phyloP scores from a whole-genome alignment of 148 eudicot species.

The Spergularia bocconei region DNA sequence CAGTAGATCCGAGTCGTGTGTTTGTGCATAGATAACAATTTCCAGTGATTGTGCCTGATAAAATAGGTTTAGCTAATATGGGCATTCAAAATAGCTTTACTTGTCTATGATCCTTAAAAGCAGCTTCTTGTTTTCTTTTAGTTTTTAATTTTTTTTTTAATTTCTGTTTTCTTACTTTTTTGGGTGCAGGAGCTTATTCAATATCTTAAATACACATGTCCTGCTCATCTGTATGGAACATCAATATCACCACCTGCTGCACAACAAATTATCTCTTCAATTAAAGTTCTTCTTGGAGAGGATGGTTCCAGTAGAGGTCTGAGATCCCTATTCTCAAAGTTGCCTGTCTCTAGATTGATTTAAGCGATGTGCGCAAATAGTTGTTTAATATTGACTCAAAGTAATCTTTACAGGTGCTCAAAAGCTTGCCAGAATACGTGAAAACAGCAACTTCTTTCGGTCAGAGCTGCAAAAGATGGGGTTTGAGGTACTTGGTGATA shows the following conservation, averaged over 20 bases:
- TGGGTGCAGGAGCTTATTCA: conserved; percentile 66
- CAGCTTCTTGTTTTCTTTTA: neutral
- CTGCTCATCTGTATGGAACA: conserved; percentile 91
- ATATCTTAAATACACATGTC: conserved; percentile 68
- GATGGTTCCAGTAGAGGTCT: conserved; percentile 96
- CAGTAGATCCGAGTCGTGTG: neutral
- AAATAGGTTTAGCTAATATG: neutral
- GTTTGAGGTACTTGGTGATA: conserved; percentile 79
- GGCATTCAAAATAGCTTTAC: neutral
- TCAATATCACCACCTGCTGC: conserved; percentile 96
- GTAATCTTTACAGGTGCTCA: conserved; percentile 57
- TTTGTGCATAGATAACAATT: neutral
- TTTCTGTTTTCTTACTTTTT: neutral
- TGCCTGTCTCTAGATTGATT: neutral
- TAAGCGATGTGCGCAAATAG: neutral
- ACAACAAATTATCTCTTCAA: conserved; percentile 82
- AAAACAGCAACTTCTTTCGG: conserved; percentile 92
- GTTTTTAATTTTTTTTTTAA: neutral
- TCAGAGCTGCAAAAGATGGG: conserved; percentile 90
- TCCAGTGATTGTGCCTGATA: neutral
- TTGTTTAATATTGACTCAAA: conserved; percentile 1
- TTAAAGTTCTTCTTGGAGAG: conserved; percentile 76
- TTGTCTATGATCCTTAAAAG: no score
- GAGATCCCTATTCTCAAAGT: neutral
- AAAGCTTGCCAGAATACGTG: conserved; percentile 63